phyloP scores from a whole-genome alignment of 805 yeast species.

The Scheffersomyces amazonensis region DNA sequence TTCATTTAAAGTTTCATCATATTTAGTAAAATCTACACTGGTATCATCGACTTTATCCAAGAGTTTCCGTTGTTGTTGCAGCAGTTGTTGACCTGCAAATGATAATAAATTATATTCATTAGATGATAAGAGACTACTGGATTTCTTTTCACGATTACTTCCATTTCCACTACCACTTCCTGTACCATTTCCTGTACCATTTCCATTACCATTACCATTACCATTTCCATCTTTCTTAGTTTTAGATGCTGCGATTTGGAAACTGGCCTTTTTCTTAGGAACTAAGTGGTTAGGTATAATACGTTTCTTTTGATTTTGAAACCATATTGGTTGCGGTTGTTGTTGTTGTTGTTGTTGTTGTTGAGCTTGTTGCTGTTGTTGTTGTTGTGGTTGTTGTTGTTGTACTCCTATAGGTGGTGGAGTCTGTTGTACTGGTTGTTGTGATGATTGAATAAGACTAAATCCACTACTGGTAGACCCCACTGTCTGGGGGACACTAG shows the following conservation, averaged over 20 bases:
- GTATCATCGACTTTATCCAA: conserved; percentile 7
- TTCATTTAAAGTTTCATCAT: conserved; percentile 30
- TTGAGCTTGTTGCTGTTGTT: too few species aligned
- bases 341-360: conserved; percentile 4
- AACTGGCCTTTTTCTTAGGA: conserved; percentile 38
- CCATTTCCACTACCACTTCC: conserved; percentile 13
- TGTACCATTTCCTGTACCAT: conserved; percentile 18
- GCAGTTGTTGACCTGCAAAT: conserved; percentile 27
- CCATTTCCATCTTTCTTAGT: not conserved
- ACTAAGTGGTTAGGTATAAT: conserved; percentile 41
- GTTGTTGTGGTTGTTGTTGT: too few species aligned
- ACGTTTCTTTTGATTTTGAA: conserved; percentile 29
- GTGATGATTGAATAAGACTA: too few species aligned
- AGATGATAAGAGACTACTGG: conserved; percentile 1
- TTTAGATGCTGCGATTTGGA: conserved; percentile 22
- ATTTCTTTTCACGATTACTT: conserved; percentile 7
- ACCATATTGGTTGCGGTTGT: conserved; percentile 32
- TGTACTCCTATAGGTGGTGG: too few species aligned
- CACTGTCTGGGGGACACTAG: too few species aligned
- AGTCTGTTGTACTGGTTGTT: too few species aligned
- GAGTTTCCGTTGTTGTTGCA: conserved; percentile 17
- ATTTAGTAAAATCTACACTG: conserved; percentile 14
- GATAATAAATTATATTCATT: conserved; percentile 33
- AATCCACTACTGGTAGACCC: too few species aligned
- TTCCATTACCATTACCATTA: too few species aligned